These are phyloP conservation scores for Raphanus sativus DNA, from an alignment of 345 rosid genomes.

Conservation along the genomic window DNA sequence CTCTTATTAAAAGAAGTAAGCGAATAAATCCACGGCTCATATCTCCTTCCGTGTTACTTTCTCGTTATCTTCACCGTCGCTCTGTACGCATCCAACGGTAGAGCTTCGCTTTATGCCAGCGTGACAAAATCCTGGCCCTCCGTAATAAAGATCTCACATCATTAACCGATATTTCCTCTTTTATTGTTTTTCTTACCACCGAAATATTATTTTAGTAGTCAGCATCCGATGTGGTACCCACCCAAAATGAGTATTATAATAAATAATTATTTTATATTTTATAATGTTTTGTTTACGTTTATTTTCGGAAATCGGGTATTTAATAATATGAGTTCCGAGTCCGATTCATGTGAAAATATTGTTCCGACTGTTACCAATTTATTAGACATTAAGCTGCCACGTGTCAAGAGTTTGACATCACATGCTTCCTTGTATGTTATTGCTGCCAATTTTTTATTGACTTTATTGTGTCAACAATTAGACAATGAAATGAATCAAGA, in stretches of 20 bases:
- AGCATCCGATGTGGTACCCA: constrained; percentile 27
- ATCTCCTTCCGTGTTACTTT: constrained; percentile 41
- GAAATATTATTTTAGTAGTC: constrained; percentile 16
- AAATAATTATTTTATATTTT: neutral
- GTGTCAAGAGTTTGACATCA: constrained; percentile 51
- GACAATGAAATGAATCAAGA: neutral
- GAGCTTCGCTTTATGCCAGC: constrained; percentile 38
- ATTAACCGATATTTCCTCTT: constrained; percentile 25
- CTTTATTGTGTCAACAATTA: constrained; percentile 6
- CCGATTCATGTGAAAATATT: constrained; percentile 22
- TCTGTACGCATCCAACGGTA: constrained; percentile 49
- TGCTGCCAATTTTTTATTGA: constrained; percentile 42
- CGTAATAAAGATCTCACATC: constrained; percentile 25
- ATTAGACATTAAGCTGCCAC: constrained; percentile 46
- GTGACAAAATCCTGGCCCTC: constrained; percentile 60
- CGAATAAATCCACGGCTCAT: constrained; percentile 61
- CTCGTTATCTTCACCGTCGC: constrained; percentile 47
- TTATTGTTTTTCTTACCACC: neutral
- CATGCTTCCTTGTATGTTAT: constrained; percentile 48
- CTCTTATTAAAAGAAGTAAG: constrained; percentile 50
- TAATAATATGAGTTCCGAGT: constrained; percentile 1
- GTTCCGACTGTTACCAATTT: constrained; percentile 6
- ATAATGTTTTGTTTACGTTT: neutral
- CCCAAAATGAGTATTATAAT: neutral
- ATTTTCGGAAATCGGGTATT: neutral